A percentile compares a stretch with the other conserved stretches of the same genome.
Evolutionary conservation across 139 green algal genomes (phyloP).

Genomic region (Chlorella sp.): DNA sequence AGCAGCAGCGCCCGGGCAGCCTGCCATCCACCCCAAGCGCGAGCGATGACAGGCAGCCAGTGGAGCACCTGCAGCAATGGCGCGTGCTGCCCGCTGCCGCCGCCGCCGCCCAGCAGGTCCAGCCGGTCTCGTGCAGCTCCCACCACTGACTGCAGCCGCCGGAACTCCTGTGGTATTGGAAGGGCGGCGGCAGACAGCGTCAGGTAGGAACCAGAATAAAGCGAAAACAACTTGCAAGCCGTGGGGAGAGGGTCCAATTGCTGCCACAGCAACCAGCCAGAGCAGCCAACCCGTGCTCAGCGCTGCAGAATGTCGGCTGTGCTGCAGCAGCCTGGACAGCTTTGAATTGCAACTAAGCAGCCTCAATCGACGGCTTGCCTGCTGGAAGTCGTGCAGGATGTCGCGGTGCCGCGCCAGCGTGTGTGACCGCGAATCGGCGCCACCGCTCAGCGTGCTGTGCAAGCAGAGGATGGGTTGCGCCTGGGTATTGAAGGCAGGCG

Average conservation of each 20-base stretch:
- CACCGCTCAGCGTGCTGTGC: slow-evolving; percentile 57
- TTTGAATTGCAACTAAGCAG: no score
- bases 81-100: slow-evolving; percentile 36
- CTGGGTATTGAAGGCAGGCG: no score
- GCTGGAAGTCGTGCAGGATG: slow-evolving; percentile 91
- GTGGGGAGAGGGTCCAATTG: no score
- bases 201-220: no score
- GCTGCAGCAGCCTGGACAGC: no score
- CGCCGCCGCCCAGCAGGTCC: slow-evolving; percentile 70
- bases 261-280: no score
- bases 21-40: not conserved
- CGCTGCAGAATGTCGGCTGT: no score
- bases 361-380: no score
- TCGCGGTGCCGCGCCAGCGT: slow-evolving; percentile 93
- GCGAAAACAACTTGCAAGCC: no score
- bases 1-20: no score
- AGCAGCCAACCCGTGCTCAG: not conserved
- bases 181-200: no score
- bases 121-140: slow-evolving; percentile 74
- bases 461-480: not conserved
- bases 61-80: slow-evolving; percentile 55
- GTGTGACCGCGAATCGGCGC: slow-evolving; percentile 78
- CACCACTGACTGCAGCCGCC: slow-evolving; percentile 71
- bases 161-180: slow-evolving; percentile 83
- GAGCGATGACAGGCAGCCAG: not conserved